Percentiles rank a stretch among this genome's conserved stretches.
Evolutionary conservation across 345 rosid species (phyloP).

Genomic region (Eucalyptus camaldulensis): DNA sequence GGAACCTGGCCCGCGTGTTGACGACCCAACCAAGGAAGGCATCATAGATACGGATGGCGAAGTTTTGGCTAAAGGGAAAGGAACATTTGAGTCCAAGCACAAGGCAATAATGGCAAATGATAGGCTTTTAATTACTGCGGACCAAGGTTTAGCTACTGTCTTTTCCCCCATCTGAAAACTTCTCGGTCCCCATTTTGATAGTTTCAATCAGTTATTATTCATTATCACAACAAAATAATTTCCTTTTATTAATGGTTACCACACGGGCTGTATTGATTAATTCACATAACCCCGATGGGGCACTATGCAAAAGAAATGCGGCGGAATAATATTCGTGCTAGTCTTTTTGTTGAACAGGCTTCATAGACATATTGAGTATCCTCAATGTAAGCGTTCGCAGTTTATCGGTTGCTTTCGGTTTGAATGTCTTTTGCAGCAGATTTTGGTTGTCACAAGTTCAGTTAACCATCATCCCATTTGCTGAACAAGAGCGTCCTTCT

Average conservation of each 20-base stretch:
- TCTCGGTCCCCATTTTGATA: no score
- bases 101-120: slow-evolving; percentile 51
- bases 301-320: neutral
- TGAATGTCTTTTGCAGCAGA: neutral
- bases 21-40: slow-evolving; percentile 60
- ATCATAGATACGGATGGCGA: slow-evolving; percentile 93
- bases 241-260: neutral
- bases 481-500: neutral
- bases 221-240: neutral
- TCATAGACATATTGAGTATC: neutral
- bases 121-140: slow-evolving; percentile 49
- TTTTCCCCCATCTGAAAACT: slow-evolving; percentile 42
- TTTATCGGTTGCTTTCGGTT: neutral
- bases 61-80: slow-evolving; percentile 72
- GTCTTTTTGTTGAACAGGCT: neutral
- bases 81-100: slow-evolving; percentile 34
- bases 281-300: neutral
- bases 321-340: neutral
- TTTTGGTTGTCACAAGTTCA: neutral
- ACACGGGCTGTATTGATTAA: neutral
- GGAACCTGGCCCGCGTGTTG: slow-evolving; percentile 55
- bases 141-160: slow-evolving; percentile 86
- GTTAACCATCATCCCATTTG: neutral
- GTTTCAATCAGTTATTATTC: neutral
- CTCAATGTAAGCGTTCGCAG: neutral